phyloP scores from a whole-genome alignment of 805 yeast genomes.

The Pichia deserticola region DNA sequence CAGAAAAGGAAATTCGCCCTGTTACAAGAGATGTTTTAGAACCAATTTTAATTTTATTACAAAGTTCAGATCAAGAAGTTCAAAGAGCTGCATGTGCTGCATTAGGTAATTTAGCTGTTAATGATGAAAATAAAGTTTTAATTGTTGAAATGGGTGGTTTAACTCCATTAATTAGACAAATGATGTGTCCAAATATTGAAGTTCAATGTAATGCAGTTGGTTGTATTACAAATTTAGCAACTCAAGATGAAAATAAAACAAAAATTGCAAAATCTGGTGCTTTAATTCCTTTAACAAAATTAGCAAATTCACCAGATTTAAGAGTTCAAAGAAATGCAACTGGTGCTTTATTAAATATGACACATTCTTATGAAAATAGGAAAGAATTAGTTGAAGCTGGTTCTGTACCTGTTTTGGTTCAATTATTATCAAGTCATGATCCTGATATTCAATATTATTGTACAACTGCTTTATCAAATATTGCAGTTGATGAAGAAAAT shows the following conservation, averaged over 20 bases:
- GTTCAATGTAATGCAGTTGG: constrained; percentile 99
- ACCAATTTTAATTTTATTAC: constrained; percentile 83
- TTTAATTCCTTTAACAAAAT: constrained; percentile 82
- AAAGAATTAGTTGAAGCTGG: constrained; percentile 96
- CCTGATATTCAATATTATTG: constrained; percentile 98
- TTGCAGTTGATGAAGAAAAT: constrained; percentile 93
- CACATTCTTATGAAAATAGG: constrained; percentile 94
- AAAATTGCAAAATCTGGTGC: constrained; percentile 97
- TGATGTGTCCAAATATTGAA: constrained; percentile 95
- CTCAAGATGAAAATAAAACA: constrained; percentile 94
- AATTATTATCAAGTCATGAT: constrained; percentile 76
- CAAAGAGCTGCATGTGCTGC: constrained; percentile 99
- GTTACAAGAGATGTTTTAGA: constrained; percentile 89
- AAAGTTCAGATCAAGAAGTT: constrained; percentile 85
- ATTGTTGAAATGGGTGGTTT: constrained; percentile 98
- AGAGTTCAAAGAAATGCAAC: constrained; percentile 98
- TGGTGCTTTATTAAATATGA: constrained; percentile 96
- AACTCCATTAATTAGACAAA: constrained; percentile 92
- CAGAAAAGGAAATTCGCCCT: constrained; percentile 90
- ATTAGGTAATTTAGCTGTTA: constrained; percentile 94
- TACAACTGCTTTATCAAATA: constrained; percentile 93
- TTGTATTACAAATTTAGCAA: constrained; percentile 94
- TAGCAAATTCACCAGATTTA: constrained; percentile 89
- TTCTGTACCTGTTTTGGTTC: constrained; percentile 92
- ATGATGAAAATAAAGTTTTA: constrained; percentile 85